These are phyloP conservation scores for Halteria grandinella DNA, from an alignment of 73 alveolate species.

Conservation along the genomic window DNA sequence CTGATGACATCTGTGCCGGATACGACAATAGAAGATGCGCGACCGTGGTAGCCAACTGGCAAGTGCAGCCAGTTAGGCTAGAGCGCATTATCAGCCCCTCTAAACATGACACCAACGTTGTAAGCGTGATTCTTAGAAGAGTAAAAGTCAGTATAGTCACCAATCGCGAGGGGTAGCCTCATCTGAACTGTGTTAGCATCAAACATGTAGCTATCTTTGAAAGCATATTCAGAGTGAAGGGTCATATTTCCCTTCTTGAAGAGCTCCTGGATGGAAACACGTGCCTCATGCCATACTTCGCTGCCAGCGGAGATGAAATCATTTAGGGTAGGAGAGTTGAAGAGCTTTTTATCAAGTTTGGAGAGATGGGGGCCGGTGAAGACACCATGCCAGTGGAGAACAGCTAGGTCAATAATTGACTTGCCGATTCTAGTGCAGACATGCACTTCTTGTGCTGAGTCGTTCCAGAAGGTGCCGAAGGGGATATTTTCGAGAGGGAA, in stretches of 20 bases:
- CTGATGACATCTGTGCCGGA: conserved; percentile 77
- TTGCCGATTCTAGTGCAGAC: conserved; percentile 82
- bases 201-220: conserved; percentile 10
- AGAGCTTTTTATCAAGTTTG: conserved; percentile 39
- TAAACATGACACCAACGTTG: conserved; percentile 90
- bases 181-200: conserved; percentile 56
- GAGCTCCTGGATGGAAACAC: conserved; percentile 55
- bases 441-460: conserved; percentile 28
- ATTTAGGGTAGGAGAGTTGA: conserved; percentile 52
- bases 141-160: conserved; percentile 97
- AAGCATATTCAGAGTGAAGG: neutral
- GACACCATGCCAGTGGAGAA: conserved; percentile 64
- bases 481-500: conserved; percentile 87
- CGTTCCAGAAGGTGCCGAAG: conserved; percentile 65
- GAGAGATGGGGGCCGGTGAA: conserved; percentile 53
- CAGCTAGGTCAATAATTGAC: conserved; percentile 77
- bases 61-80: conserved; percentile 95
- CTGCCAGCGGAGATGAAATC: conserved; percentile 67
- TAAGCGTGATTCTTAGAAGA: conserved; percentile 94
- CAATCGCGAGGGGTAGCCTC: conserved; percentile 89
- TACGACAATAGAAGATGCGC: conserved; percentile 90
- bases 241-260: conserved; percentile 28
- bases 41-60: conserved; percentile 99
- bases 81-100: conserved; percentile 94
- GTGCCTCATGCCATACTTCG: conserved; percentile 64